Conservation (phyloP, 179 eudicot genomes). For the Nepenthes alata region DNA sequence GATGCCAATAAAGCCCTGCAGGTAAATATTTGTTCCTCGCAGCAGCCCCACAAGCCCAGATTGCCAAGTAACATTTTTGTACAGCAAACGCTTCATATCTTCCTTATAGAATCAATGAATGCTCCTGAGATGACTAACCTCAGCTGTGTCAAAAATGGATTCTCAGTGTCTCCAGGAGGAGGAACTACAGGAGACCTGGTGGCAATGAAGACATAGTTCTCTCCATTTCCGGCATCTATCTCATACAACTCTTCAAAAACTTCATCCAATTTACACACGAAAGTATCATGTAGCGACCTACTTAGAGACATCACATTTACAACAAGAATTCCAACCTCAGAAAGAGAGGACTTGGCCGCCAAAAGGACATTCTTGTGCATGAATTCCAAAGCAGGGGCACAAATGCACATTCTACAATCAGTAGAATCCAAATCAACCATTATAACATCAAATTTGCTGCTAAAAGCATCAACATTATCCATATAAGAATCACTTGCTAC, state of each 20-base stretch:
- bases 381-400: constrained; percentile 65
- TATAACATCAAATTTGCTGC: constrained; percentile 41
- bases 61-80: background rate
- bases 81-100: constrained; percentile 17
- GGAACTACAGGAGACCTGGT: constrained; percentile 14
- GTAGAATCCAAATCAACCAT: constrained; percentile 87
- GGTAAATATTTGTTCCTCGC: background rate
- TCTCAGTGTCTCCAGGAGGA: constrained; percentile 7
- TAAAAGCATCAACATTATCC: constrained; percentile 9
- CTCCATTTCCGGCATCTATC: constrained; percentile 54
- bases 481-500: background rate
- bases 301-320: constrained; percentile 55
- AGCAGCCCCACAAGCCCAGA: background rate
- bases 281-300: constrained; percentile 26
- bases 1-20: background rate
- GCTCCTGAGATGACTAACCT: constrained; percentile 27
- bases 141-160: constrained; percentile 33
- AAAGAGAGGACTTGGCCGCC: constrained; percentile 35
- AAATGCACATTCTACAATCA: constrained; percentile 35
- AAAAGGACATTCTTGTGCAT: constrained; percentile 39
- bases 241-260: constrained; percentile 49
- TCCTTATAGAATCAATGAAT: constrained; percentile 35
- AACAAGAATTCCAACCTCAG: constrained; percentile 40
- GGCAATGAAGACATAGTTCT: constrained; percentile 59
- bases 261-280: constrained; percentile 23